Conservation (phyloP, 306 rosid species). For the Prunus fruticosa region DNA sequence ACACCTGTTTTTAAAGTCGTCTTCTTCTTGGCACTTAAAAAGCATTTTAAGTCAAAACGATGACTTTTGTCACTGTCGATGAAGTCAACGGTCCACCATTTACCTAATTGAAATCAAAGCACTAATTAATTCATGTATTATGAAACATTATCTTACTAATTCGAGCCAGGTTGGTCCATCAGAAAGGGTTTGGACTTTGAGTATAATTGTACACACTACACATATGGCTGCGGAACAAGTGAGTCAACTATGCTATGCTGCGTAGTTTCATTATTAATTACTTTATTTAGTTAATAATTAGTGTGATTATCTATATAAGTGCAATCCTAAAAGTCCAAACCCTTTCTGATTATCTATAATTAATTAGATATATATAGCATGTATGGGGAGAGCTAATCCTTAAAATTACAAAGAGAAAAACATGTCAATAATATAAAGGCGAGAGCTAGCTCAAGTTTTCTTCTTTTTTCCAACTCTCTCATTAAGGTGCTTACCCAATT, state of each 20-base stretch:
- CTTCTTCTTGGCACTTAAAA: neutral
- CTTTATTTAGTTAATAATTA: too few species aligned
- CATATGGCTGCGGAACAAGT: constrained; percentile 5
- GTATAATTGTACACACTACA: neutral
- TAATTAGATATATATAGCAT: too few species aligned
- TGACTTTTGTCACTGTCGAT: neutral
- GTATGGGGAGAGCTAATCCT: too few species aligned
- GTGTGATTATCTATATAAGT: too few species aligned
- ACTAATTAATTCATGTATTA: neutral
- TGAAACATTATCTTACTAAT: neutral
- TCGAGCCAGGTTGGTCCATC: neutral
- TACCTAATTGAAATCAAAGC: neutral
- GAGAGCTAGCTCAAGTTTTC: too few species aligned
- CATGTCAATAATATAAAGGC: too few species aligned
- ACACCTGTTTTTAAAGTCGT: neutral
- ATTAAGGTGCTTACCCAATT: too few species aligned
- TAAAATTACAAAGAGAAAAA: too few species aligned
- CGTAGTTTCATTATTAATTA: neutral
- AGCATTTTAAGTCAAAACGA: neutral
- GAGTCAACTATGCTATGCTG: neutral
- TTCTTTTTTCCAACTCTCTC: too few species aligned
- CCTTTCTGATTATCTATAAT: too few species aligned
- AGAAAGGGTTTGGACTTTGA: neutral
- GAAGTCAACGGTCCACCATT: neutral
- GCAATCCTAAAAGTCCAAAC: too few species aligned